A percentile compares a stretch with the other conserved stretches of the same genome.
phyloP scores from a whole-genome alignment of 305 asterid genomes.

The Fraxinus latifolia region DNA sequence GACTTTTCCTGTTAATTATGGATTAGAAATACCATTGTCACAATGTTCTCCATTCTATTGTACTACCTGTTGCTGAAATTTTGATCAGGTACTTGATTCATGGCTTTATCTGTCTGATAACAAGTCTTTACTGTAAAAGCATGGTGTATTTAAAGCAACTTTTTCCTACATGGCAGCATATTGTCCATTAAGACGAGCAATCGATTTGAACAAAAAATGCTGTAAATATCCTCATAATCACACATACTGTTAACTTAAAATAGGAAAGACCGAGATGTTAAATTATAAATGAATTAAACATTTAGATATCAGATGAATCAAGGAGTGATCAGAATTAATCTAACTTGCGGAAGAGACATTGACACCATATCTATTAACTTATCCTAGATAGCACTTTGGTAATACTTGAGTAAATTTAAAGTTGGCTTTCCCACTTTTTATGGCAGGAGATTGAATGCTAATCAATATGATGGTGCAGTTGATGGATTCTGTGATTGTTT shows the following conservation, averaged over 20 bases:
- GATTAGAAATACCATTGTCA: conserved; percentile 21
- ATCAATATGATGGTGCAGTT: not conserved
- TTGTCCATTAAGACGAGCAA: not conserved
- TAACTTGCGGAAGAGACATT: not conserved
- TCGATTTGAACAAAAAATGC: not conserved
- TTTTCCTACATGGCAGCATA: not conserved
- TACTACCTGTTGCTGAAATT: conserved; percentile 13
- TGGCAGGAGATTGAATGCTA: not conserved
- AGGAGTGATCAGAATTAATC: not conserved
- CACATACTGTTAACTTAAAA: not conserved
- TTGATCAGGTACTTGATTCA: conserved; percentile 24
- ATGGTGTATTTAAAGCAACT: not conserved
- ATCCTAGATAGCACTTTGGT: not conserved
- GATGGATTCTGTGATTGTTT: not conserved
- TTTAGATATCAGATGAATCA: not conserved
- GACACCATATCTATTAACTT: not conserved
- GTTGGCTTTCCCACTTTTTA: not conserved
- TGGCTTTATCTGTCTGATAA: not conserved
- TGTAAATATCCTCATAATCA: not conserved
- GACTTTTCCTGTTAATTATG: conserved; percentile 62
- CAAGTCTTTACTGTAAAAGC: not conserved
- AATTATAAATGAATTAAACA: not conserved
- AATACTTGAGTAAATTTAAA: not conserved
- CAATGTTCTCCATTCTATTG: conserved; percentile 13
- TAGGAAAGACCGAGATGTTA: not conserved